phyloP scores from a whole-genome alignment of 371 early-diverging fungal species.

The Mortierella sp. region DNA sequence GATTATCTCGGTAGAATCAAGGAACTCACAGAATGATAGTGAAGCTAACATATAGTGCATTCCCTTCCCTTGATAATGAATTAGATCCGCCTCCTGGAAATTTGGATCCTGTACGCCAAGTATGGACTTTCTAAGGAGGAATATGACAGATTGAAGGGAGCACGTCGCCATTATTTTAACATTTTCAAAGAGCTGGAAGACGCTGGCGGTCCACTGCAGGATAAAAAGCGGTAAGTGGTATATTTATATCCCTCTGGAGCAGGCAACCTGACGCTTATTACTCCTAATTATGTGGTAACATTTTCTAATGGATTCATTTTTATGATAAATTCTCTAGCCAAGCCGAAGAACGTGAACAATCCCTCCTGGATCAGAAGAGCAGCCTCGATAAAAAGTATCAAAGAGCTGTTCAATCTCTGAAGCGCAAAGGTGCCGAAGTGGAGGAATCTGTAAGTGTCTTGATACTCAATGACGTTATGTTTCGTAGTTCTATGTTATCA shows the following conservation, averaged over 20 bases:
- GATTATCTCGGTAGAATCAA: background rate
- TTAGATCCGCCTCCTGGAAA: conserved; percentile 65
- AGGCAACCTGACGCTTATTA: background rate
- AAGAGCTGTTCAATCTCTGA: conserved; percentile 32
- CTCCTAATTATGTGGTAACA: background rate
- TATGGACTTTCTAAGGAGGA: conserved; percentile 73
- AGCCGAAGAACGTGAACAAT: conserved; percentile 54
- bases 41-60: too few relatives aligned
- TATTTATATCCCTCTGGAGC: background rate
- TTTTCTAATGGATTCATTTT: background rate
- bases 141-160: conserved; percentile 68
- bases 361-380: conserved; percentile 59
- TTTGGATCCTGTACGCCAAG: conserved; percentile 73
- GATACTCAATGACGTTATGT: too few relatives aligned
- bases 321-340: conserved; percentile 3
- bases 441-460: conserved; percentile 29
- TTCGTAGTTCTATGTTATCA: background rate
- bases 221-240: conserved; percentile 47
- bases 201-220: conserved; percentile 63
- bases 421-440: conserved; percentile 25
- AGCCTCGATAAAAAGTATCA: conserved; percentile 64
- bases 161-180: conserved; percentile 57
- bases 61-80: background rate
- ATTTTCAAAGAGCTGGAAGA: conserved; percentile 58
- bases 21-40: background rate